Evolutionary conservation across 2,329 filamentous ascomycete genomes (phyloP).

Genomic region (Colletotrichum australisinense): DNA sequence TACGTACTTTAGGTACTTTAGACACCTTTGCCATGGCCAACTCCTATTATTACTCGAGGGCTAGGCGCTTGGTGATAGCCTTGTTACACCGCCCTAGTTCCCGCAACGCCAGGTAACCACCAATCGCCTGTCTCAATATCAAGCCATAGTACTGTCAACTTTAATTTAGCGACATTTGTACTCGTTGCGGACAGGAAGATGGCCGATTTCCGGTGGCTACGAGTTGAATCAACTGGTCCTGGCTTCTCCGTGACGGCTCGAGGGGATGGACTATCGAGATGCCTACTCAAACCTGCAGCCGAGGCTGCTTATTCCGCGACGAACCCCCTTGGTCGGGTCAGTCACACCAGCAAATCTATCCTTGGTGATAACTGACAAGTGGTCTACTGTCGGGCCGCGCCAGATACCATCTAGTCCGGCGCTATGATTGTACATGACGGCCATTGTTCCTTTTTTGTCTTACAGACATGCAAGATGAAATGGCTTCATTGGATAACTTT

Average conservation of each 20-base stretch:
- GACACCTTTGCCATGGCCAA: neutral
- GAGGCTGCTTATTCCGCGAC: neutral
- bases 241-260: neutral
- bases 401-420: conserved; percentile 4
- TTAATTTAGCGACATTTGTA: conserved; percentile 19
- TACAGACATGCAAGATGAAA: neutral
- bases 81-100: conserved; percentile 32
- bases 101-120: conserved; percentile 24
- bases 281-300: neutral
- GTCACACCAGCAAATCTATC: conserved; percentile 11
- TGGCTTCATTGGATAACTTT: neutral
- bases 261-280: neutral
- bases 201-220: neutral
- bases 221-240: neutral
- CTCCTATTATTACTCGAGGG: neutral
- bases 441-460: conserved; percentile 27
- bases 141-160: conserved; percentile 25
- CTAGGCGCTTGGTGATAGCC: neutral
- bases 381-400: neutral
- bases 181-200: neutral
- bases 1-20: neutral
- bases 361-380: conserved; percentile 23
- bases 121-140: conserved; percentile 19
- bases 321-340: conserved; percentile 22
- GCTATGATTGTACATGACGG: conserved; percentile 4